phyloP scores from a whole-genome alignment of 768 basidiomycete species.

The Phylloporus sp. region DNA sequence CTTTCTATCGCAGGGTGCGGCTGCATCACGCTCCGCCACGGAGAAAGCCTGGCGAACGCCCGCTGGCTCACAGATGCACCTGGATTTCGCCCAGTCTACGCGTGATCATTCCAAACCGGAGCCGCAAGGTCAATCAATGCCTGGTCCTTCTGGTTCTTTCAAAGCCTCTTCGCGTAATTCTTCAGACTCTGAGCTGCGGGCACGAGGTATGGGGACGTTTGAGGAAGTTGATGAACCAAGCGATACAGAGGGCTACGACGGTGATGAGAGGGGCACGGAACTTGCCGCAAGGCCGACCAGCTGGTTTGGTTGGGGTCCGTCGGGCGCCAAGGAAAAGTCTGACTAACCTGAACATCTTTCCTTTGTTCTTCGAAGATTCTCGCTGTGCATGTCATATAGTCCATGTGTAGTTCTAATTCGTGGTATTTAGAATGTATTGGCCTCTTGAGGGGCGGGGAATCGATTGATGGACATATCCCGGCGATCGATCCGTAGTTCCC shows the following conservation, averaged over 20 bases:
- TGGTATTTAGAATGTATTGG: constrained; percentile 12
- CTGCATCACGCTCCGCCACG: constrained; percentile 32
- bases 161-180: constrained; percentile 33
- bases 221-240: constrained; percentile 71
- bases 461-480: too few species aligned
- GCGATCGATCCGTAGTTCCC: not conserved
- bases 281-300: constrained; percentile 28
- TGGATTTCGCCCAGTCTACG: constrained; percentile 28
- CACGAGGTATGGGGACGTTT: constrained; percentile 45
- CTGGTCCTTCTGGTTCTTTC: constrained; percentile 32
- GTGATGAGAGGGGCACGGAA: constrained; percentile 19
- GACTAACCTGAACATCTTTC: constrained; percentile 15
- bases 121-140: constrained; percentile 25
- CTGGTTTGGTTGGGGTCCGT: constrained; percentile 33
- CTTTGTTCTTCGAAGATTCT: not conserved
- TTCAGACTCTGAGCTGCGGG: constrained; percentile 42
- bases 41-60: constrained; percentile 26
- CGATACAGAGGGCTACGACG: constrained; percentile 62
- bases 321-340: constrained; percentile 17
- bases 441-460: too few species aligned
- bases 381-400: not conserved
- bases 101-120: constrained; percentile 55
- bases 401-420: constrained; percentile 2
- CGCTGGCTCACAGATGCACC: constrained; percentile 29
- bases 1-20: constrained; percentile 50